Evolutionary conservation across 768 basidiomycete species (phyloP).

Genomic region (Suillus weaverae): DNA sequence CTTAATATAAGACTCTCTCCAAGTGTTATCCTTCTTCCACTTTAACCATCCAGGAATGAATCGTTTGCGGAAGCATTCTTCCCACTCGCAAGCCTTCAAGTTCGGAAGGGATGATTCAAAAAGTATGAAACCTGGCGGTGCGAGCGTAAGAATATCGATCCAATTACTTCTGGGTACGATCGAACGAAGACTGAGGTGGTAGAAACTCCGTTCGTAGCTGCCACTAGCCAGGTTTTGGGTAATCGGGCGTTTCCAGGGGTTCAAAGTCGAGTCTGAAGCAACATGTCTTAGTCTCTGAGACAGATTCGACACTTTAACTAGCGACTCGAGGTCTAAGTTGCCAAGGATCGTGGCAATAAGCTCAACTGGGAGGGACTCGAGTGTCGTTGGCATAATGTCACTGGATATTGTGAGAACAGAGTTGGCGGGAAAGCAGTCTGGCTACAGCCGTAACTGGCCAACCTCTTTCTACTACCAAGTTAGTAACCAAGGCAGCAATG

Average conservation of each 20-base stretch:
- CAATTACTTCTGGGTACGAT: conserved; percentile 77
- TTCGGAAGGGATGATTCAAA: conserved; percentile 71
- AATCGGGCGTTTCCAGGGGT: conserved; percentile 78
- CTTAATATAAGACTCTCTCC: conserved; percentile 71
- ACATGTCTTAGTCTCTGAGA: conserved; percentile 59
- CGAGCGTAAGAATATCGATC: conserved; percentile 72
- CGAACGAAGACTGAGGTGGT: conserved; percentile 59
- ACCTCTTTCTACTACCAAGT: too few species aligned
- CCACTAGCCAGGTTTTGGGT: conserved; percentile 49
- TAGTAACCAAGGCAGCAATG: too few species aligned
- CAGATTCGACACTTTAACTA: conserved; percentile 58
- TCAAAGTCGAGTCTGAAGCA: conserved; percentile 62
- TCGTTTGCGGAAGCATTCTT: conserved; percentile 67
- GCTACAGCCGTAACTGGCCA: too few species aligned
- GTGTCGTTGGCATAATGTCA: conserved; percentile 9
- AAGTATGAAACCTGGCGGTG: conserved; percentile 59
- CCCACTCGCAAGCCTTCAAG: conserved; percentile 66
- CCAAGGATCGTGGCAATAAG: conserved; percentile 70
- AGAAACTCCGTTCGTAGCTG: conserved; percentile 51
- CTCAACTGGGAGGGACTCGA: conserved; percentile 70
- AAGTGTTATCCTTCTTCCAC: conserved; percentile 61
- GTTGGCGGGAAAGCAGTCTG: background rate
- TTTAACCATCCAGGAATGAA: conserved; percentile 78
- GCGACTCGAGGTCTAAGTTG: conserved; percentile 63
- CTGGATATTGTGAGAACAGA: background rate